Percentiles rank a stretch among this genome's conserved stretches.
Conservation (phyloP, 2,329 filamentous ascomycete species). For the Fusarium acutatum region DNA sequence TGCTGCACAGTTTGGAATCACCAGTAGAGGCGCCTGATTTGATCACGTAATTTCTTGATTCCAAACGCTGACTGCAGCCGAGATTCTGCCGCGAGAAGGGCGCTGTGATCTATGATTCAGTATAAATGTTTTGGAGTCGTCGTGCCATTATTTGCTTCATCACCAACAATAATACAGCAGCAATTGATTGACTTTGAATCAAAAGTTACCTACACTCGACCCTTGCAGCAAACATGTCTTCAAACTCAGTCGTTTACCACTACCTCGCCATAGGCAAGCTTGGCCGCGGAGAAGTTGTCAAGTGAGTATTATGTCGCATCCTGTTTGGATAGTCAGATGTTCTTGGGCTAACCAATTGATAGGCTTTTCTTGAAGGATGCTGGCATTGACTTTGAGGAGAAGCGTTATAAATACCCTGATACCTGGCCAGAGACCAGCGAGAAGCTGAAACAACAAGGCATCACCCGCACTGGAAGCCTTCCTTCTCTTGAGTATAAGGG, state of each 20-base stretch:
- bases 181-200: not conserved
- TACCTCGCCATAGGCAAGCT: constrained; percentile 41
- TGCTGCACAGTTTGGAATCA: not conserved
- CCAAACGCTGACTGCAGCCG: not conserved
- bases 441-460: constrained; percentile 39
- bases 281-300: constrained; percentile 42
- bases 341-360: not conserved
- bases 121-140: not conserved
- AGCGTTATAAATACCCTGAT: constrained; percentile 25
- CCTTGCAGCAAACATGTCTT: not conserved
- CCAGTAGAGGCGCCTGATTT: not conserved
- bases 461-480: constrained; percentile 44
- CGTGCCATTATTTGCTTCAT: not conserved
- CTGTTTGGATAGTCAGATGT: rapidly evolving
- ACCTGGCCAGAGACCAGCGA: constrained; percentile 33
- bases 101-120: not conserved
- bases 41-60: not conserved
- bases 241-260: constrained; percentile 28
- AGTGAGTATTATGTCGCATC: constrained; percentile 7
- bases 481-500: constrained; percentile 50
- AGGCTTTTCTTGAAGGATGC: constrained; percentile 35
- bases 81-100: constrained; percentile 3
- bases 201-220: rapidly evolving
- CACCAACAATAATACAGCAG: too few species aligned
- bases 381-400: constrained; percentile 20